Evolutionary conservation across 2,329 filamentous ascomycete species (phyloP), one percentile per base, ranked within the genome.

Genomic region (Thelonectria rubi): DNA sequence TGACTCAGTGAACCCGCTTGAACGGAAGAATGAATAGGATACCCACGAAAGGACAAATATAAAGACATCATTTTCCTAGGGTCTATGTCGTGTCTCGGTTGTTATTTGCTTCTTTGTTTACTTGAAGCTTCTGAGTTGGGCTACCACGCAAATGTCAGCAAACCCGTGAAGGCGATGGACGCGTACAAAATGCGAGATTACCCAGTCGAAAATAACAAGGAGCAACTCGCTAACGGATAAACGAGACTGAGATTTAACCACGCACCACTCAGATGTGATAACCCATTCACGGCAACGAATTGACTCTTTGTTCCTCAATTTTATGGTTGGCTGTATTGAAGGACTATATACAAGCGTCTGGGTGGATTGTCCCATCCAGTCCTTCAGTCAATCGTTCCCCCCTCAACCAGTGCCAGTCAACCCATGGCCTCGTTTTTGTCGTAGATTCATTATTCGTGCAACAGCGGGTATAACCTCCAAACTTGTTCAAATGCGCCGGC

Each of bases 401-500:
- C 10, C 26, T n/a, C n/a, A n/a, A 54, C 55, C 50, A 55, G 48
- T 60, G 43, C 47, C 47, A 58, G 56, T 53, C 58, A 40, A 37
- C 40, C 57, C 20, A 11, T 45, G 59, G 32, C 61, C 39, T 72
- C 58, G 20, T 59, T 61, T n/a, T 65, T 58, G 55, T 62, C 60
- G 56, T 68, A 64, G 57, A 62, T 53, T 72, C 66, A 37, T 71
- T 50, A 72, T 65, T 65, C 66, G 55, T 70, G 56, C 51, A 60
- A 63, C 42, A 48, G 60, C 55, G 55, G 68, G 65, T 71, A 72
- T 72, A 58, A 53, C 39, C 54, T 65, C 64, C 30, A 61, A 55
- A 62, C 30, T 57, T 40, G 58, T 55, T 32, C 34, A 37, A 66
- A 58, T 62, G 65, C 63, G 64, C 67, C 63, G 58, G 51, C 51